A percentile compares a stretch with the other conserved stretches of the same genome.
phyloP scores from a whole-genome alignment of 352 stramenopile genomes.

The Pythium grandisporangium region DNA sequence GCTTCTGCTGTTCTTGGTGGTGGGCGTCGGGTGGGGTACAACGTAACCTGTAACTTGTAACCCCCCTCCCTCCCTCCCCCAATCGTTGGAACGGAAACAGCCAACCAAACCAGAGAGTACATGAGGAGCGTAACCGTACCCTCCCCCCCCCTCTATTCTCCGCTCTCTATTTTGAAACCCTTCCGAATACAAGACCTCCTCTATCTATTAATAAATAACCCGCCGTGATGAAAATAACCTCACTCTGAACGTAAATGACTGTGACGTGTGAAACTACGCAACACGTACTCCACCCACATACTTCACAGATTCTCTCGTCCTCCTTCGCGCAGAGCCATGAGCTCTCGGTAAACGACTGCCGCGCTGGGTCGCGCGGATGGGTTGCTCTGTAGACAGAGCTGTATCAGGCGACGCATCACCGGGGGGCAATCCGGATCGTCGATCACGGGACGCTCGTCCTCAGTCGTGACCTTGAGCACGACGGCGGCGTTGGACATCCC shows the following conservation, averaged over 20 bases:
- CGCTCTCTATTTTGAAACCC: neutral
- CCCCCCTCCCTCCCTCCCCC: no score
- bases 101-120: no score
- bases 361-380: constrained; percentile 3
- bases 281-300: no score
- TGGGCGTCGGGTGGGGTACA: no score
- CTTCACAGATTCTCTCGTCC: no score
- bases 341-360: constrained; percentile 1
- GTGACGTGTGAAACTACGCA: constrained; percentile 12
- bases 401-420: constrained; percentile 1
- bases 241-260: neutral
- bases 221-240: constrained; percentile 1
- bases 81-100: no score
- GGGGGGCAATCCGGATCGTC: constrained; percentile 6
- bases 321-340: no score
- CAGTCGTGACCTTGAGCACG: constrained; percentile 60
- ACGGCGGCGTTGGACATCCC: constrained; percentile 48
- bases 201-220: constrained; percentile 5
- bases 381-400: constrained; percentile 9
- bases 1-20: constrained; percentile 1
- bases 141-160: constrained; percentile 4
- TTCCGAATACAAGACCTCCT: neutral
- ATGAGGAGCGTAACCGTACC: no score
- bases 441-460: constrained; percentile 25
- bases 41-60: no score